Evolutionary conservation across 345 rosid genomes (phyloP), one percentile per base, ranked within the genome.

Genomic region (Syzygium aqueum): DNA sequence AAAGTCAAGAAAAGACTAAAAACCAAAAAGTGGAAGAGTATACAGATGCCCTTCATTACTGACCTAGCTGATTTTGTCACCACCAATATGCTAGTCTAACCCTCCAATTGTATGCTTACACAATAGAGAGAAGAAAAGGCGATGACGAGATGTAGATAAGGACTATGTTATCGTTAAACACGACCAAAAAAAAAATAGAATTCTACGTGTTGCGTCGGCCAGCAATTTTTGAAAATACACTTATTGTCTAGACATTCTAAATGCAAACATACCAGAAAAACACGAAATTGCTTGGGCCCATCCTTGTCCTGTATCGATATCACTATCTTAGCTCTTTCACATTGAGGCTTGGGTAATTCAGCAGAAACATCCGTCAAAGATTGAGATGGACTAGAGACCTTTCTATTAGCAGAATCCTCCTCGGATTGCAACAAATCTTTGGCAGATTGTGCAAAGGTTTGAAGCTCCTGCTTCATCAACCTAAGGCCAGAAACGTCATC

Each of bases 271-370:
- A 97, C 98, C 93, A 90, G 92, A 90, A 83, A 97, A 10, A 95
- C 87, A 84, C 98, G 96, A 86, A 91, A 93, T 80, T 91, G 94
- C 91, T 94, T 94, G 51, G 56, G 30, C 73, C 88, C 99, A 73
- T 92, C 94, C 92, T 95, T 94, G 90, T 92, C 96, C 93, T 96
- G 98, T 84, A 97, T 84, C 2, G 96, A 90, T 86, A 96, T 86
- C 49, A 97, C 93, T 88, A 96, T 92, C 93, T 95, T 97, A 84
- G 92, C 88, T 86, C 97, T 94, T 82, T 92, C 96, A 89, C 84
- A 16, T 5, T 86, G 54, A 88, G 89, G 88, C 87, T 82, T 90
- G 77, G 90, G 85, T 85, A 89, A 91, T 84, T 91, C 78, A 85
- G 89, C 90, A 77, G 87, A 80, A 73, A 77, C 89, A 87, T 91